phyloP scores from a whole-genome alignment of 768 basidiomycete species.

The Amanita rimosa region DNA sequence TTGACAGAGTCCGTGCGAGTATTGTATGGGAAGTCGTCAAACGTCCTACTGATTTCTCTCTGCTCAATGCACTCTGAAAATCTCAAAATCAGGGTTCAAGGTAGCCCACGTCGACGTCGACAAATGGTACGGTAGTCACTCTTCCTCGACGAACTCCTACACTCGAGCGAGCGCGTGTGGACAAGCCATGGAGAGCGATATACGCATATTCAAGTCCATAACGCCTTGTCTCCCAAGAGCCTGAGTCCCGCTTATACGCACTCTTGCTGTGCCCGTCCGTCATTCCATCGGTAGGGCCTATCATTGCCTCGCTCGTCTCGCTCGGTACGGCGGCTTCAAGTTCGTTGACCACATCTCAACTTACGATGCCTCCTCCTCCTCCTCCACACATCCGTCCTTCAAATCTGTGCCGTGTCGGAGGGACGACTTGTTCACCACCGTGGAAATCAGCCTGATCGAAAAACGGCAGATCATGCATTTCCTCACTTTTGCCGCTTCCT shows the following conservation, averaged over 20 bases:
- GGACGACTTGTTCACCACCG: slow-evolving; percentile 87
- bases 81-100: slow-evolving; percentile 79
- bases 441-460: slow-evolving; percentile 62
- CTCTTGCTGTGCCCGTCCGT: slow-evolving; percentile 78
- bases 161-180: slow-evolving; percentile 45
- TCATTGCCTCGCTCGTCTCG: slow-evolving; percentile 69
- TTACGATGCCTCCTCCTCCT: slow-evolving; percentile 27
- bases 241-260: slow-evolving; percentile 62
- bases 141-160: slow-evolving; percentile 65
- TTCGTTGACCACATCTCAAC: slow-evolving; percentile 64
- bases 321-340: slow-evolving; percentile 86
- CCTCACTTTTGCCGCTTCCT: slow-evolving; percentile 58
- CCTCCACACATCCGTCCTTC: slow-evolving; percentile 25
- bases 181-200: slow-evolving; percentile 15
- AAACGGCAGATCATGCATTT: slow-evolving; percentile 92
- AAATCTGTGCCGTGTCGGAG: slow-evolving; percentile 80
- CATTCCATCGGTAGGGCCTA: slow-evolving; percentile 67
- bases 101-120: slow-evolving; percentile 85
- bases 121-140: slow-evolving; percentile 75
- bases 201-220: slow-evolving; percentile 27
- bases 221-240: slow-evolving; percentile 23
- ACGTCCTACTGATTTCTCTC: neutral
- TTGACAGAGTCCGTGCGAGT: slow-evolving; percentile 60
- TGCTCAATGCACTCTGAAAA: slow-evolving; percentile 64
- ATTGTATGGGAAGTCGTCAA: no score